Percentiles rank a stretch among this genome's conserved stretches.
Evolutionary conservation across 2,329 filamentous ascomycete genomes (phyloP).

Genomic region (Beauveria varroae): DNA sequence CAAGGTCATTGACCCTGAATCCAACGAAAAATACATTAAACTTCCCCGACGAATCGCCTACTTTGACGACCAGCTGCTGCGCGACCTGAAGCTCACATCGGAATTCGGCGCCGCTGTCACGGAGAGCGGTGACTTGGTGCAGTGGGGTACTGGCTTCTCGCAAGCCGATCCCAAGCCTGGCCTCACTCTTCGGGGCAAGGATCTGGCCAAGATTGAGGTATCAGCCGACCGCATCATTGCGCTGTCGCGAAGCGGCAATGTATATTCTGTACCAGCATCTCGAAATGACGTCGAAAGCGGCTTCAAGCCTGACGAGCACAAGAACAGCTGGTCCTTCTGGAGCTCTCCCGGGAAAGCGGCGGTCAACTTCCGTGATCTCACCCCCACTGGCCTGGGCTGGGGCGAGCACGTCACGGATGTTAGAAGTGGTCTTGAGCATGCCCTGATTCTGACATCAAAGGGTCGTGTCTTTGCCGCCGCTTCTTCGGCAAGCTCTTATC

Average conservation of each 20-base stretch:
- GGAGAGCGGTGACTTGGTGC: slow-evolving; percentile 79
- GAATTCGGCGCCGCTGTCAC: slow-evolving; percentile 80
- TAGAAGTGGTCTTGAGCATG: slow-evolving; percentile 75
- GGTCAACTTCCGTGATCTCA: slow-evolving; percentile 66
- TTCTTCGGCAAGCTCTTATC: slow-evolving; percentile 69
- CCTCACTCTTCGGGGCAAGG: slow-evolving; percentile 71
- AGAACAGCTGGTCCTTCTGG: slow-evolving; percentile 67
- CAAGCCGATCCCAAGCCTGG: slow-evolving; percentile 55
- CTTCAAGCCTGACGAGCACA: slow-evolving; percentile 50
- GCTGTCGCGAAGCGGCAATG: slow-evolving; percentile 62
- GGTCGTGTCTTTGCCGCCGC: slow-evolving; percentile 88
- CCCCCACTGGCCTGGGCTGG: slow-evolving; percentile 55
- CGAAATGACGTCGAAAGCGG: slow-evolving; percentile 61
- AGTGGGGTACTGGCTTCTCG: slow-evolving; percentile 81
- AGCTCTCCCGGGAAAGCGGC: slow-evolving; percentile 23
- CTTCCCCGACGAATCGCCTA: slow-evolving; percentile 68
- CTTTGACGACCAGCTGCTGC: slow-evolving; percentile 76
- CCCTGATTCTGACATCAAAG: slow-evolving; percentile 72
- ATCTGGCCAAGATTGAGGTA: slow-evolving; percentile 67
- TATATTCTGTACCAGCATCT: slow-evolving; percentile 80
- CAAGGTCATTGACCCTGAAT: slow-evolving; percentile 77
- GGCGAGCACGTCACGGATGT: slow-evolving; percentile 70
- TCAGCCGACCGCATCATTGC: slow-evolving; percentile 80
- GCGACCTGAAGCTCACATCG: slow-evolving; percentile 79
- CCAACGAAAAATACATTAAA: slow-evolving; percentile 70